Conservation (phyloP, 2,329 filamentous ascomycete species). For the Penicillium sp. region DNA sequence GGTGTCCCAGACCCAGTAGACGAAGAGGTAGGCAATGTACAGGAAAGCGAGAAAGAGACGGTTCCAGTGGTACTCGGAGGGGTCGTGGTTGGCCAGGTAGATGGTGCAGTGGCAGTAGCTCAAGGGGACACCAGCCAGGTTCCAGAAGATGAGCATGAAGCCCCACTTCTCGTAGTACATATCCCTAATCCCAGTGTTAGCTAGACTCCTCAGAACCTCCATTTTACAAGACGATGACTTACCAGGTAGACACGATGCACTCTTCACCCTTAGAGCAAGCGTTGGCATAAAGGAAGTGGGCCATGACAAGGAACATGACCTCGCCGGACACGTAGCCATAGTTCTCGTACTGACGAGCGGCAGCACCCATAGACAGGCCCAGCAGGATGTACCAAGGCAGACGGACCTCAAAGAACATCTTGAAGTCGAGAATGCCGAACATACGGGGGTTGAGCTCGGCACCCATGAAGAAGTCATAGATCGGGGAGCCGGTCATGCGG, state of each 20-base stretch:
- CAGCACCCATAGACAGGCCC: conserved; percentile 75
- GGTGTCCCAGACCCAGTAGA: conserved; percentile 93
- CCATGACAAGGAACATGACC: conserved; percentile 82
- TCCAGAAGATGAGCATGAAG: conserved; percentile 99
- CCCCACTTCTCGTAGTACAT: conserved; percentile 98
- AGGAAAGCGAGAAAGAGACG: conserved; percentile 68
- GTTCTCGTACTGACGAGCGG: conserved; percentile 79
- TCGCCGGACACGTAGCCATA: conserved; percentile 89
- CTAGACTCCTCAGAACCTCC: background rate
- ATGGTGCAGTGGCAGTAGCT: conserved; percentile 94
- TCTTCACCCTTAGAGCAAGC: conserved; percentile 92
- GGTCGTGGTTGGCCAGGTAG: conserved; percentile 83
- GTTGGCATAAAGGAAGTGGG: conserved; percentile 90
- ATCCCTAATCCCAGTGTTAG: conserved; percentile 62
- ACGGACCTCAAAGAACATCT: conserved; percentile 95
- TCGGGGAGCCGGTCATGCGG: conserved; percentile 82
- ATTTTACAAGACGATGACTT: conserved; percentile 30
- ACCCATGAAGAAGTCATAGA: conserved; percentile 93
- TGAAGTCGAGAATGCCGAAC: conserved; percentile 84
- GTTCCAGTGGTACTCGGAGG: conserved; percentile 78
- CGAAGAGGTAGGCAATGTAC: conserved; percentile 75
- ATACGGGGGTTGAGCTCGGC: conserved; percentile 85
- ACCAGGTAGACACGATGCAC: conserved; percentile 85
- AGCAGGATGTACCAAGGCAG: conserved; percentile 92
- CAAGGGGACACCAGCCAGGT: conserved; percentile 86